Base-by-base conservation (phyloP, 192 early-diverging fungal genomes). In the Obelidium mucronatum region DNA sequence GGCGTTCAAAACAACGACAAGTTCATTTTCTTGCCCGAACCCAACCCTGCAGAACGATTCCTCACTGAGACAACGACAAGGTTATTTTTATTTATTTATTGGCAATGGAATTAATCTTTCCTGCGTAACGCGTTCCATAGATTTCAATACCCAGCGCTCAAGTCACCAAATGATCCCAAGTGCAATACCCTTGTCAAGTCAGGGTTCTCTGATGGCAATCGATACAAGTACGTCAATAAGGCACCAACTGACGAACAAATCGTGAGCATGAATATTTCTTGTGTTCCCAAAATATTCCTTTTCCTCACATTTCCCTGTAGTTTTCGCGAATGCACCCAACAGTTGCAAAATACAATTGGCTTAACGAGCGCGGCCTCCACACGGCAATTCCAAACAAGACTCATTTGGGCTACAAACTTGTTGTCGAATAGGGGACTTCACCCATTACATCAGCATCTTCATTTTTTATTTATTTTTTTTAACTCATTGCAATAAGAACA, bases 1-100 rank as follows among this genome's bases (percentile, higher is more conserved):
- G 76, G 78, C 37, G 85, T 86, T 51, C 77, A 79, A 1, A 86
- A 86, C 76, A 86, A 86, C 67, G 72, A 68, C 3, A 74, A 74
- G 51, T 76, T 68, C 53, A 37, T 79, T 2, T 67, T 35, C 59
- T 26, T 24, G 5, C 37, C 40, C 42, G 81, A 75, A 17, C 61
- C 74, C n/a, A 63, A 77, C 48, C 52, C 77, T 44, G 66, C 4
- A 11, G 71, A 68, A 42, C 58, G 79, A 5, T 83, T 81, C 48
- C 19, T 59, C 60, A 85, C 84, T 17, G 84, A 85, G 73, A 83
- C 84, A 24, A 59, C 73, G 22, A 60, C 55, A 6, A 61, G 76
- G 84, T 85, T 44, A 77, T 28, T 70, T 22, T 0, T 62, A 51
- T 71, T 59, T 71, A 39, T 36, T 30, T 36, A 40, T 17, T 26